These are phyloP conservation scores for Pyrenophora graminea DNA, from an alignment of 2,329 filamentous ascomycete species.

Conservation along the genomic window DNA sequence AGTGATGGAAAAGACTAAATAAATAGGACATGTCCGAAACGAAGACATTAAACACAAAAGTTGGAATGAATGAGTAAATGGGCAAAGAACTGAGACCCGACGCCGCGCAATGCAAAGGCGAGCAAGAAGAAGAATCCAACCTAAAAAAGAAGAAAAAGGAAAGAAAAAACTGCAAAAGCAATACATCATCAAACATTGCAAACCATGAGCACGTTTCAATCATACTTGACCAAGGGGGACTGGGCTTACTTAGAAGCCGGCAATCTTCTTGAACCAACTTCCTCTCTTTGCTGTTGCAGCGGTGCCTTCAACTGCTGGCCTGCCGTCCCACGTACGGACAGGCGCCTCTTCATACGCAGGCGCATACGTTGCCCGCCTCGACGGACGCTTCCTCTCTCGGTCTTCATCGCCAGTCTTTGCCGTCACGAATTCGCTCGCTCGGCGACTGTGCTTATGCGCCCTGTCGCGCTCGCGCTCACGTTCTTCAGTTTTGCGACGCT, in stretches of 20 bases:
- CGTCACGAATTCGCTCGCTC: slow-evolving; percentile 33
- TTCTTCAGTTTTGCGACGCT: slow-evolving; percentile 33
- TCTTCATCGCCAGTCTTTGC: slow-evolving; percentile 27
- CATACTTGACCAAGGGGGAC: not conserved
- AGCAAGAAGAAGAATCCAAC: not conserved
- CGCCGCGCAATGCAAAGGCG: not conserved
- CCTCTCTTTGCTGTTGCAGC: slow-evolving; percentile 44
- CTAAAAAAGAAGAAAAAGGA: too few species aligned
- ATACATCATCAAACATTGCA: not conserved
- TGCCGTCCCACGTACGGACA: slow-evolving; percentile 48
- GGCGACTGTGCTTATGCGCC: slow-evolving; percentile 34
- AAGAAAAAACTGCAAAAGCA: not conserved
- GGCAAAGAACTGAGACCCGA: not conserved
- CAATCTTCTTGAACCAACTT: slow-evolving; percentile 56
- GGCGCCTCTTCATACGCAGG: slow-evolving; percentile 38
- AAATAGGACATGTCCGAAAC: not conserved
- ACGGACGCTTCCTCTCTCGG: slow-evolving; percentile 29
- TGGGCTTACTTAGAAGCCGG: slow-evolving; percentile 14
- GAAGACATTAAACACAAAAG: not conserved
- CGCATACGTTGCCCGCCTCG: slow-evolving; percentile 39
- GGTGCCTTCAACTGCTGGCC: slow-evolving; percentile 40
- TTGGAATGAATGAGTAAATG: not conserved
- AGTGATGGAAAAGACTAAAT: too few species aligned
- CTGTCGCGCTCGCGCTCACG: slow-evolving; percentile 34
- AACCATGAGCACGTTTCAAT: not conserved